A percentile compares a stretch with the other conserved stretches of the same genome.
Conservation (phyloP, 768 basidiomycete genomes). For the Exsudoporus frostii region DNA sequence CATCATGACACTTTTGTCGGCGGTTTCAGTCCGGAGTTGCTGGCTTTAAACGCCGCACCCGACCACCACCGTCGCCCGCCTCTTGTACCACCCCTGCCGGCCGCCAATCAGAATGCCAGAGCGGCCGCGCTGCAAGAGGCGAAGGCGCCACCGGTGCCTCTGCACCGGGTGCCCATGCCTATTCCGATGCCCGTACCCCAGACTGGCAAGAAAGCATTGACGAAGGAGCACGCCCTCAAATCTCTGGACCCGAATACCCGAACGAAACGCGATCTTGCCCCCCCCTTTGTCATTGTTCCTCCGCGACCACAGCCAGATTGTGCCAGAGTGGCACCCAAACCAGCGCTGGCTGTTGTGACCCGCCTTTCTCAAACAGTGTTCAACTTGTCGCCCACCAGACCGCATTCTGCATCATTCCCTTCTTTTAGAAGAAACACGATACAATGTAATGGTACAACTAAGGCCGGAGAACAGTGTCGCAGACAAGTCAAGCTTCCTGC, state of each 20-base stretch:
- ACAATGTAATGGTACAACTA: constrained; percentile 70
- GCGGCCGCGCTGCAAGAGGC: not conserved
- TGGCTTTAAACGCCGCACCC: constrained; percentile 6
- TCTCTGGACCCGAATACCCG: constrained; percentile 9
- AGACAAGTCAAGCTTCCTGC: constrained; percentile 51
- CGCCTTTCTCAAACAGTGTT: constrained; percentile 11
- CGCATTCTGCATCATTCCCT: constrained; percentile 20
- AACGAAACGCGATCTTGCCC: constrained; percentile 16
- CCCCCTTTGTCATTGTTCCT: constrained; percentile 16
- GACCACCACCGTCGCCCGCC: constrained; percentile 10
- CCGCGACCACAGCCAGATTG: constrained; percentile 36
- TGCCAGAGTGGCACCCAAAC: not conserved
- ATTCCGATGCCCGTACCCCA: constrained; percentile 36
- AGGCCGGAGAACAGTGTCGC: constrained; percentile 57
- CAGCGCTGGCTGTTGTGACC: constrained; percentile 1
- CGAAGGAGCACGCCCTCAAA: constrained; percentile 23
- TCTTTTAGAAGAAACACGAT: constrained; percentile 11
- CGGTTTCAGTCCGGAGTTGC: constrained; percentile 39
- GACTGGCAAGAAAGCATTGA: constrained; percentile 13
- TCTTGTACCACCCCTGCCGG: not conserved
- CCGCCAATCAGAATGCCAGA: constrained; percentile 6
- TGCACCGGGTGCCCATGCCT: constrained; percentile 18
- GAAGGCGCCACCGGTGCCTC: not conserved
- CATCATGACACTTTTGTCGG: constrained; percentile 40
- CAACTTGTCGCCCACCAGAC: constrained; percentile 15